Evolutionary conservation across 371 early-diverging fungal species (phyloP).

Genomic region (Mortierella sp.): DNA sequence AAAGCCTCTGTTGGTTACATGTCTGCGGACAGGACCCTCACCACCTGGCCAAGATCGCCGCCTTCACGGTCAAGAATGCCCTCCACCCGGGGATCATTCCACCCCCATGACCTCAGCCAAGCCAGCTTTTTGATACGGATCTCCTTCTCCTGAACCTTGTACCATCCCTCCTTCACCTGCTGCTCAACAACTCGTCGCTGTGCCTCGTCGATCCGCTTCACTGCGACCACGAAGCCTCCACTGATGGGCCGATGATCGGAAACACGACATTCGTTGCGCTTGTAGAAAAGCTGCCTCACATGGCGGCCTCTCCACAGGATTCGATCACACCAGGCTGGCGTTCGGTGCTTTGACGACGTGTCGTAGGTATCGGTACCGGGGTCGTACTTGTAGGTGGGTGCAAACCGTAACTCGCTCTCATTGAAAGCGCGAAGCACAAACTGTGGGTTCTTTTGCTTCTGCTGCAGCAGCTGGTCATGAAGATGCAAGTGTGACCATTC

Average conservation of each 20-base stretch:
- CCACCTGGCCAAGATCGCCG: conserved; percentile 42
- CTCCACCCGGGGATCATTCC: conserved; percentile 46
- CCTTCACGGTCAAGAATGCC: conserved; percentile 48
- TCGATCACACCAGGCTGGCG: conserved; percentile 93
- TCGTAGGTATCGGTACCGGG: conserved; percentile 78
- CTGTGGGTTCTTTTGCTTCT: conserved; percentile 64
- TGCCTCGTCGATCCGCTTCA: conserved; percentile 68
- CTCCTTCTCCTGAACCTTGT: conserved; percentile 53
- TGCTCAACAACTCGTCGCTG: conserved; percentile 55
- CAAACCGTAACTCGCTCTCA: conserved; percentile 77
- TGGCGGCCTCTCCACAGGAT: conserved; percentile 66
- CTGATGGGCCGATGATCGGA: conserved; percentile 90
- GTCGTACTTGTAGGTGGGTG: conserved; percentile 92
- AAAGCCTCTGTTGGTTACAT: neutral
- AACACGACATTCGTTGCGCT: conserved; percentile 72
- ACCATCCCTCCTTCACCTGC: conserved; percentile 58
- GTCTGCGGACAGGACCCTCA: conserved; percentile 32
- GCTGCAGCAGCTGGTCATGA: conserved; percentile 77
- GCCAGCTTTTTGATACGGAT: conserved; percentile 56
- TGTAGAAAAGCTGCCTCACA: conserved; percentile 60
- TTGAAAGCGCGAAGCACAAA: conserved; percentile 73
- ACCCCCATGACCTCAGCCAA: conserved; percentile 56
- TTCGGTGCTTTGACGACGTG: conserved; percentile 82
- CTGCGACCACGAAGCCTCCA: conserved; percentile 68
- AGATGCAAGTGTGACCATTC: conserved; percentile 59